Base-by-base conservation (phyloP, 495 filamentous ascomycete genomes). In the Hyphodiscus hymeniophilus region DNA sequence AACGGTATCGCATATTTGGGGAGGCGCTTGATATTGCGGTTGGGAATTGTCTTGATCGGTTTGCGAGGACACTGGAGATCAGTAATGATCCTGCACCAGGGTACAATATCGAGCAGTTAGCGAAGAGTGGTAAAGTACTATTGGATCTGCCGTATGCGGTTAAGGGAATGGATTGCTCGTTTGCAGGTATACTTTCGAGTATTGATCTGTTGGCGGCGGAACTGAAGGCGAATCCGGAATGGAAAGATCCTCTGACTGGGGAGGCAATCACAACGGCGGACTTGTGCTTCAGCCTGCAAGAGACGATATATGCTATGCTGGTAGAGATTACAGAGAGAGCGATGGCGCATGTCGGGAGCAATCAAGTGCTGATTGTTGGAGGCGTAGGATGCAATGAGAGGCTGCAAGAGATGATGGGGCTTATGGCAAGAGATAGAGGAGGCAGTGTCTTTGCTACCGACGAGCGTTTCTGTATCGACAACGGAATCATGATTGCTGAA, bases 401-500 rank as follows among this genome's bases (percentile, higher is more conserved):
- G 10, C 60, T 98, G 54, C 92, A 98, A 69, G 82, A 94, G 60
- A 98, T 98, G 92, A 98, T 98, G 94, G 88, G 84, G 0, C 66
- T 84, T 7, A 98, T 98, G 92, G 92, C 89, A n/a, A 70, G 71
- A 32, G 89, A 94, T 62, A 72, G 94, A 28, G 86, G 89, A 15
- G 92, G 92, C 0, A 88, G 77, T 63, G 86, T 96, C 16, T 96
- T 84, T 69, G 90, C 90, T 7, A 98, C 91, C 1, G 91, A 97
- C 64, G 89, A 97, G 67, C 77, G 92, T 38, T 97, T 94, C 66
- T 97, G 92, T 60, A 98, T 98, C 53, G 94, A 98, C 67, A 98
- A 98, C 60, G 94, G 92, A 35, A 96, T 98, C 49, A 98, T 98
- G 92, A 98, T 98, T 69, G 92, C 92, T 11, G 92, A 98, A 68